These are phyloP conservation scores for Daldinia eschscholtzii DNA, from an alignment of 2,329 filamentous ascomycete species.

Conservation along the genomic window DNA sequence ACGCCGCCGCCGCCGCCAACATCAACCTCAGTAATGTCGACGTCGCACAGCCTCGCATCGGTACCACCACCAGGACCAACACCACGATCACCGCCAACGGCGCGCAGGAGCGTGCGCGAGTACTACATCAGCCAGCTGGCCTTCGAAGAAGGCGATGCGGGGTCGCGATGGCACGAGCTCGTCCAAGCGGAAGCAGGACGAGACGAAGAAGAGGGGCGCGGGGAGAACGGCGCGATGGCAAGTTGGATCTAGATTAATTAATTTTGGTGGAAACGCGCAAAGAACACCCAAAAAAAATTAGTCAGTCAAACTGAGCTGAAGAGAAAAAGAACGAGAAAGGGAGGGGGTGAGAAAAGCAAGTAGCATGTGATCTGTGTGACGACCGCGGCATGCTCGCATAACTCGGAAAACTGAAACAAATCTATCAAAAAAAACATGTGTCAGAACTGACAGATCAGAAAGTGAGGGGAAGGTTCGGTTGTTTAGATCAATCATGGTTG, in stretches of 20 bases:
- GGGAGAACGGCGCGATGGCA: slow-evolving; percentile 4
- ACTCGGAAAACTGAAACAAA: neutral
- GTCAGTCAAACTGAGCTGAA: neutral
- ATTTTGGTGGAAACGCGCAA: neutral
- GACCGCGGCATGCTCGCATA: slow-evolving; percentile 2
- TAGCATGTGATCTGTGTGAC: slow-evolving; percentile 4
- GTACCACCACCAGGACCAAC: neutral
- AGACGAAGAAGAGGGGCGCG: slow-evolving; percentile 18
- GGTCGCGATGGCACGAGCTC: slow-evolving; percentile 7
- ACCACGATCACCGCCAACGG: neutral
- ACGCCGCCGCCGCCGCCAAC: slow-evolving; percentile 8
- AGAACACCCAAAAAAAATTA: neutral
- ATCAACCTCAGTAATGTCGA: neutral
- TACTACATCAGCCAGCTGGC: slow-evolving; percentile 35
- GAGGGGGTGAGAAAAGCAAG: neutral
- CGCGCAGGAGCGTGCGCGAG: slow-evolving; percentile 6
- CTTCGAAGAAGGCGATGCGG: slow-evolving; percentile 23
- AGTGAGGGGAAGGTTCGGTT: neutral
- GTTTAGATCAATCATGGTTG: neutral
- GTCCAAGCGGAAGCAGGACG: slow-evolving; percentile 5
- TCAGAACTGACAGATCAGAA: neutral
- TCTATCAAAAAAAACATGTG: neutral
- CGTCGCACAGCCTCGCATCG: slow-evolving; percentile 4
- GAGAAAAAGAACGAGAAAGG: neutral
- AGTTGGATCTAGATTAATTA: slow-evolving; percentile 4